These are phyloP conservation scores for Colletotrichum spaethianum DNA, from an alignment of 2,329 filamentous ascomycete species.

Conservation along the genomic window DNA sequence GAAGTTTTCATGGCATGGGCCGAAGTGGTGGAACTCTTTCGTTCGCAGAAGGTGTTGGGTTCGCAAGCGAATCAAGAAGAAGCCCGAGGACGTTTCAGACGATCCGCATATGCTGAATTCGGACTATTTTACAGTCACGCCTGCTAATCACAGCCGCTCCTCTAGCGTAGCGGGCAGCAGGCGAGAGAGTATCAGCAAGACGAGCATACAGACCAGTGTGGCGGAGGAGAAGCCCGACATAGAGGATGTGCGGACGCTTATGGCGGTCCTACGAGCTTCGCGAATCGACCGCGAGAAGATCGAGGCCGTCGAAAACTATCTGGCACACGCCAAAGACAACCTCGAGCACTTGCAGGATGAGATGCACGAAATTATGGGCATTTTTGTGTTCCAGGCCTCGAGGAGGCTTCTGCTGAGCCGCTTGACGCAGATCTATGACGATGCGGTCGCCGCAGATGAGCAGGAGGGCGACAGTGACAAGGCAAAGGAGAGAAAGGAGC, in stretches of 20 bases:
- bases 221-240: conserved; percentile 55
- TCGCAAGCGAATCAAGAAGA: conserved; percentile 80
- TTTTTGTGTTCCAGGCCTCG: conserved; percentile 92
- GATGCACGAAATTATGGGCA: conserved; percentile 88
- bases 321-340: conserved; percentile 83
- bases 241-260: conserved; percentile 76
- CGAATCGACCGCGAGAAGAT: conserved; percentile 94
- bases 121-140: conserved; percentile 85
- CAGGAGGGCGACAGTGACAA: conserved; percentile 52
- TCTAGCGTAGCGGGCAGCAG: conserved; percentile 44
- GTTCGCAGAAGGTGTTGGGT: conserved; percentile 93
- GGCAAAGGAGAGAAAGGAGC: conserved; percentile 66
- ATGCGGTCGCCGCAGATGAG: conserved; percentile 64
- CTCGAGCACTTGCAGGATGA: conserved; percentile 80
- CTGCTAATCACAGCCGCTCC: conserved; percentile 55
- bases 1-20: conserved; percentile 87
- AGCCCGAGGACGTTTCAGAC: conserved; percentile 56
- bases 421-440: conserved; percentile 76
- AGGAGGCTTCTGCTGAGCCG: conserved; percentile 81
- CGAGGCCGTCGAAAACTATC: conserved; percentile 84
- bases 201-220: conserved; percentile 51
- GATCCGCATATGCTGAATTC: conserved; percentile 78
- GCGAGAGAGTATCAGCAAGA: conserved; percentile 54
- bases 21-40: conserved; percentile 94
- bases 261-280: conserved; percentile 76